These are phyloP conservation scores for Falciphora oryzae DNA, from an alignment of 2,329 filamentous ascomycete genomes.

Conservation along the genomic window DNA sequence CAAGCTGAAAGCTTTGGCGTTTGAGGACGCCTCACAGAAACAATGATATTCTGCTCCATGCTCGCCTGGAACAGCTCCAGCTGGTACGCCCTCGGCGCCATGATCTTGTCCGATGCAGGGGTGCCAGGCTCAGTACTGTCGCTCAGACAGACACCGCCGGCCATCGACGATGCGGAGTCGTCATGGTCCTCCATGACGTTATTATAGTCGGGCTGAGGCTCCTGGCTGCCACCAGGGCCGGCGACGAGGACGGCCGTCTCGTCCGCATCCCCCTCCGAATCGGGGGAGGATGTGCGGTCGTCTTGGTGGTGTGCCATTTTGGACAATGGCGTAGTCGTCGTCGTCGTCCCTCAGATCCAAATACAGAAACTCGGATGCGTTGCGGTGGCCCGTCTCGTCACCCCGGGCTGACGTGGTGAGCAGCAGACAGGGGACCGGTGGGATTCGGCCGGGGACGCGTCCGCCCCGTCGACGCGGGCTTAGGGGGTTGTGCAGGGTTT, in stretches of 20 bases:
- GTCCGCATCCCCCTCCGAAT: neutral
- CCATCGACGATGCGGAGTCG: neutral
- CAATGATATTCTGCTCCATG: slow-evolving; percentile 63
- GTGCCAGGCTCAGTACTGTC: neutral
- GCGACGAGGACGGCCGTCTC: neutral
- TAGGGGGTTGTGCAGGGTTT: neutral
- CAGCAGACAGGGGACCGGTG: neutral
- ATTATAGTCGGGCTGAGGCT: neutral
- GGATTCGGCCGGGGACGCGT: neutral
- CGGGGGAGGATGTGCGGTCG: neutral
- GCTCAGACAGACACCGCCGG: neutral
- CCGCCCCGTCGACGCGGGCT: neutral
- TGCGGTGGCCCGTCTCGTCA: neutral
- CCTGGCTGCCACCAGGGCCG: neutral
- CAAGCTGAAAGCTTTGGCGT: neutral
- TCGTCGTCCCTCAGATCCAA: neutral
- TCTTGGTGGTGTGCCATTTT: neutral
- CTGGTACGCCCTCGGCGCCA: slow-evolving; percentile 59
- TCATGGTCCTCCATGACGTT: neutral
- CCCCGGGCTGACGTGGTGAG: neutral
- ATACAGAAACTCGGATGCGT: neutral
- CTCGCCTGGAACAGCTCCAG: slow-evolving; percentile 70
- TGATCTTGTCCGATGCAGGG: slow-evolving; percentile 16
- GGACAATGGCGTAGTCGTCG: neutral
- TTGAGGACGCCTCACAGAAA: slow-evolving; percentile 44